Evolutionary conservation across 495 filamentous ascomycete genomes (phyloP).

Genomic region (Penicillium mononematosum): DNA sequence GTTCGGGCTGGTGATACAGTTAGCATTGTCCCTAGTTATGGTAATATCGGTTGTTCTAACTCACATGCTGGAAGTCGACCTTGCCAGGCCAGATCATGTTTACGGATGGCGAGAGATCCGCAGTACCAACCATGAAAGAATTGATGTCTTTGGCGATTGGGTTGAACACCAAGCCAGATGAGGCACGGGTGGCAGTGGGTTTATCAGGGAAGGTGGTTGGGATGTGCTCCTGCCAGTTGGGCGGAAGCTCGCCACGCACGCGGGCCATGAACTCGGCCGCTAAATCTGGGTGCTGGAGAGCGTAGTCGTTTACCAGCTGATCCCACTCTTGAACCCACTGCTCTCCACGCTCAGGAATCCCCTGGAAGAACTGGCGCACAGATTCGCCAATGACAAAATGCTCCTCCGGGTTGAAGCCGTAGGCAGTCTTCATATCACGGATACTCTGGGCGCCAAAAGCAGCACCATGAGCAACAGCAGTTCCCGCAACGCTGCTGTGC

Average conservation of each 20-base stretch:
- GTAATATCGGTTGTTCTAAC: constrained; percentile 1
- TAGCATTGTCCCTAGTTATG: not conserved
- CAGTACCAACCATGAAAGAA: constrained; percentile 58
- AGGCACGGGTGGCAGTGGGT: constrained; percentile 50
- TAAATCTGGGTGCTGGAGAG: constrained; percentile 43
- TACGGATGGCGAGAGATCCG: constrained; percentile 57
- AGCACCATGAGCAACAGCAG: constrained; percentile 51
- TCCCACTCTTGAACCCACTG: constrained; percentile 46
- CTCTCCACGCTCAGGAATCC: constrained; percentile 39
- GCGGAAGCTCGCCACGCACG: constrained; percentile 44
- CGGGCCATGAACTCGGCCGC: constrained; percentile 47
- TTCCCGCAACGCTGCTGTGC: constrained; percentile 49
- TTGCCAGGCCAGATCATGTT: constrained; percentile 57
- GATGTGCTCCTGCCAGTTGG: constrained; percentile 45
- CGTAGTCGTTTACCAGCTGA: constrained; percentile 42
- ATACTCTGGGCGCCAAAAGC: constrained; percentile 50
- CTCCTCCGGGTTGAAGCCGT: constrained; percentile 46
- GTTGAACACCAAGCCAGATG: constrained; percentile 51
- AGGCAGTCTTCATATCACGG: constrained; percentile 46
- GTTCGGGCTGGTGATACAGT: constrained; percentile 32
- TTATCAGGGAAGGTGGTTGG: constrained; percentile 46
- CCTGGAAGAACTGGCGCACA: constrained; percentile 51
- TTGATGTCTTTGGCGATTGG: constrained; percentile 46
- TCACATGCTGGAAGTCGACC: constrained; percentile 53
- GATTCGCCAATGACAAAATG: constrained; percentile 47